A percentile compares a stretch with the other conserved stretches of the same genome.
phyloP scores from a whole-genome alignment of 2,329 filamentous ascomycete species.

The Diaporthe ampelina region DNA sequence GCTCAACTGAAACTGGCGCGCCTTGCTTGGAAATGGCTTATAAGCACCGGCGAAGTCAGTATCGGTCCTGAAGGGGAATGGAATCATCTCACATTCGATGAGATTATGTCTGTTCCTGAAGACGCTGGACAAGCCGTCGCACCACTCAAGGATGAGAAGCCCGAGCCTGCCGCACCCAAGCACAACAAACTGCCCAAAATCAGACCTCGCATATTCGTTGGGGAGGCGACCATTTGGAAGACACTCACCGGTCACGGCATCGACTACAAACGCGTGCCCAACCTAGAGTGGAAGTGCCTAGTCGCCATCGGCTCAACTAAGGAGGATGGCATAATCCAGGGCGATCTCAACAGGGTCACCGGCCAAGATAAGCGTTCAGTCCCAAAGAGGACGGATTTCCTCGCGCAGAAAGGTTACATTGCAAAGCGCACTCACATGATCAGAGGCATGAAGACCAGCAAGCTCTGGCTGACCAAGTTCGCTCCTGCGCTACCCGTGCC shows the following conservation, averaged over 20 bases:
- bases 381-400: constrained; percentile 71
- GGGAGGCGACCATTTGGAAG: constrained; percentile 71
- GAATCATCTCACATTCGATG: constrained; percentile 56
- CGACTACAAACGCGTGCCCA: constrained; percentile 70
- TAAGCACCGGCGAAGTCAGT: constrained; percentile 56
- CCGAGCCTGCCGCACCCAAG: constrained; percentile 21
- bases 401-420: constrained; percentile 73
- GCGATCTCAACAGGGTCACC: constrained; percentile 69
- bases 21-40: constrained; percentile 59
- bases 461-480: constrained; percentile 71
- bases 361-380: constrained; percentile 75
- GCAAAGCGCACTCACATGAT: constrained; percentile 72
- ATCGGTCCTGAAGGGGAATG: constrained; percentile 54
- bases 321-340: constrained; percentile 70
- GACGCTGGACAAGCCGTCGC: constrained; percentile 39
- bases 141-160: background rate
- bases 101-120: constrained; percentile 56
- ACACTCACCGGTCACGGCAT: constrained; percentile 70
- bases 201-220: constrained; percentile 60
- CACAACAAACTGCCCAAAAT: constrained; percentile 36
- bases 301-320: constrained; percentile 69
- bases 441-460: constrained; percentile 72
- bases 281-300: constrained; percentile 71
- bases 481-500: constrained; percentile 56
- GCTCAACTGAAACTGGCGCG: constrained; percentile 54